These are phyloP conservation scores for Rhizomucor miehei DNA, from an alignment of 371 early-diverging fungal species.

Conservation along the genomic window DNA sequence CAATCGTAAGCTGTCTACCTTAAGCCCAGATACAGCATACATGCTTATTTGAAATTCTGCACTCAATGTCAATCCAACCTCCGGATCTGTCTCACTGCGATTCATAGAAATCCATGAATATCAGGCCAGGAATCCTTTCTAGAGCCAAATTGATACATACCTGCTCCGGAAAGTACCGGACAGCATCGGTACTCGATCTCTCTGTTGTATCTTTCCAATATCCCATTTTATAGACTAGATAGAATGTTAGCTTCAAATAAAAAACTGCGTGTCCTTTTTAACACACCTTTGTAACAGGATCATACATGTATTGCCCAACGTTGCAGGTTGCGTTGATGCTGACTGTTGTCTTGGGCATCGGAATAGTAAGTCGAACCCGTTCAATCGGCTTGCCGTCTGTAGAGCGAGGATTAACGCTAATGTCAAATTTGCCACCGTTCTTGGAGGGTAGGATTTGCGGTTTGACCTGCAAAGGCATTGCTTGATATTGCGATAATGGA, in stretches of 20 bases:
- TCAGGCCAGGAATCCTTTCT: neutral
- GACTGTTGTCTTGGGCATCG: conserved; percentile 59
- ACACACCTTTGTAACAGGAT: conserved; percentile 66
- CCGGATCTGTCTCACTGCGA: conserved; percentile 47
- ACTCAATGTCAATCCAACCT: conserved; percentile 56
- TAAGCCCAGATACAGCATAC: conserved; percentile 72
- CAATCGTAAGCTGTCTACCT: conserved; percentile 73
- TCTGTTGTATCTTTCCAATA: conserved; percentile 57
- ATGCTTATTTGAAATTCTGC: conserved; percentile 74
- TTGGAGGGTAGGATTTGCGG: conserved; percentile 52
- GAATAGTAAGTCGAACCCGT: conserved; percentile 56
- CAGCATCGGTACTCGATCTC: conserved; percentile 59
- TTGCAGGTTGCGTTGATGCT: conserved; percentile 62
- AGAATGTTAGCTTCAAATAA: neutral
- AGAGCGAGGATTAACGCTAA: conserved; percentile 61
- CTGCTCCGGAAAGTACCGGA: conserved; percentile 63
- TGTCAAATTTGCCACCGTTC: conserved; percentile 66
- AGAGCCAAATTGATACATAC: conserved; percentile 10
- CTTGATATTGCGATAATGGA: conserved; percentile 58
- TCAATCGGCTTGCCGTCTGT: conserved; percentile 72
- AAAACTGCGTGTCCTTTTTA: neutral
- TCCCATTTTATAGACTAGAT: conserved; percentile 62
- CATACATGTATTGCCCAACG: conserved; percentile 71
- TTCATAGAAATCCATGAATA: neutral
- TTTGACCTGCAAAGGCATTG: conserved; percentile 64